These are phyloP conservation scores for Rhodotorula kratochvilovae DNA, from an alignment of 768 basidiomycete genomes.

Conservation along the genomic window DNA sequence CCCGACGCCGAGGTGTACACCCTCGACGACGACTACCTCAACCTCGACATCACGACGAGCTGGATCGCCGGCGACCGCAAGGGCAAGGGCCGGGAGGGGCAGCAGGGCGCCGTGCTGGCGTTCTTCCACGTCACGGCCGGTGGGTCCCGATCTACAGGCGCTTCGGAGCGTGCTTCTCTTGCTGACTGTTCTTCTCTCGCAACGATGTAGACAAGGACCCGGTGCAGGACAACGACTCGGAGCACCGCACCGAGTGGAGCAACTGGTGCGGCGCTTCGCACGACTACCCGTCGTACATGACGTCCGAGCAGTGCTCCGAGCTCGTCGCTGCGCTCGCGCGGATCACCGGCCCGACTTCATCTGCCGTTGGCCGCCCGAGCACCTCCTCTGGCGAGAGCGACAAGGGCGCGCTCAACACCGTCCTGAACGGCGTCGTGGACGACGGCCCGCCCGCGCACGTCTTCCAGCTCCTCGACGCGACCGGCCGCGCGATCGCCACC, in stretches of 20 bases:
- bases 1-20: constrained; percentile 19
- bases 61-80: constrained; percentile 35
- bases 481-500: constrained; percentile 27
- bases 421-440: constrained; percentile 2
- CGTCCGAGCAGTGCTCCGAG: constrained; percentile 15
- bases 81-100: background rate
- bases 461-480: constrained; percentile 42
- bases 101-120: constrained; percentile 37
- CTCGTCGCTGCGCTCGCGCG: constrained; percentile 27
- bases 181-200: background rate
- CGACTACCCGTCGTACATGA: constrained; percentile 31
- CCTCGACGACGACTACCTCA: constrained; percentile 25
- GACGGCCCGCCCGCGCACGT: constrained; percentile 35
- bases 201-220: constrained; percentile 30
- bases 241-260: constrained; percentile 23
- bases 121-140: constrained; percentile 40
- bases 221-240: constrained; percentile 29
- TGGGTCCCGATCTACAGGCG: background rate
- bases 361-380: background rate
- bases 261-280: constrained; percentile 38
- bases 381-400: background rate
- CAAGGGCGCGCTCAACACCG: background rate
- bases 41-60: constrained; percentile 32
- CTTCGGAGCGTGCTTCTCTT: too few species aligned
- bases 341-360: background rate